Conservation (phyloP, 1,284 basidiomycete genomes). For the Ganoderma leucocontextum region DNA sequence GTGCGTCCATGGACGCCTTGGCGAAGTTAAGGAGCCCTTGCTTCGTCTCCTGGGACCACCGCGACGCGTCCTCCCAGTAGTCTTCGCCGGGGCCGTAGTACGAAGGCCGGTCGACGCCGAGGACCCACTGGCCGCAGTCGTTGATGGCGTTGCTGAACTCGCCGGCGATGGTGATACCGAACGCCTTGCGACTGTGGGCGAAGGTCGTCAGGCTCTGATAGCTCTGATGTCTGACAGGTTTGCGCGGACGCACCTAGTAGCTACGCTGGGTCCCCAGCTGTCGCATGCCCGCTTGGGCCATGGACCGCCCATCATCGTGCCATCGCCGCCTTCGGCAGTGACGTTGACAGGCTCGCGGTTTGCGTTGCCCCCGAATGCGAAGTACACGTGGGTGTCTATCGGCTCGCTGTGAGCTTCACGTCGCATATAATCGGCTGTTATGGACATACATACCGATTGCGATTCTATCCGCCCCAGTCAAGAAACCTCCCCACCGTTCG, state of each 20-base stretch:
- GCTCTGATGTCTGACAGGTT: not conserved
- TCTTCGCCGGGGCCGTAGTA: conserved; percentile 67
- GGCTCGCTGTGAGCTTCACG: conserved; percentile 44
- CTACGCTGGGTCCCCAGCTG: conserved; percentile 50
- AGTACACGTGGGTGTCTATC: conserved; percentile 52
- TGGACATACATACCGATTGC: conserved; percentile 50
- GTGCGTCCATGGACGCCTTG: conserved; percentile 64
- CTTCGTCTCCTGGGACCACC: conserved; percentile 66
- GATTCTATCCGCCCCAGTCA: conserved; percentile 62
- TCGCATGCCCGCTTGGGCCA: conserved; percentile 52
- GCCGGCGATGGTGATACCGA: conserved; percentile 60
- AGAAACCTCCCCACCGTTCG: conserved; percentile 55
- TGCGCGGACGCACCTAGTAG: not conserved
- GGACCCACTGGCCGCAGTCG: conserved; percentile 56
- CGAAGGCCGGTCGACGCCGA: conserved; percentile 46
- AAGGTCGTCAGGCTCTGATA: conserved; percentile 24
- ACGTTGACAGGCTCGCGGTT: conserved; percentile 46
- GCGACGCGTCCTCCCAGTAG: conserved; percentile 63
- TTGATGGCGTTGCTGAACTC: conserved; percentile 59
- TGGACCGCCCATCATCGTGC: conserved; percentile 40
- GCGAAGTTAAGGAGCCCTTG: conserved; percentile 65
- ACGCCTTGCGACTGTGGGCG: conserved; percentile 48
- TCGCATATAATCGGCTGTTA: not conserved
- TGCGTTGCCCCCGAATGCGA: conserved; percentile 48
- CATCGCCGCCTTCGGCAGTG: conserved; percentile 41